Evolutionary conservation across 2,329 filamentous ascomycete species (phyloP).

Genomic region (Microdochium trichocladiopsis): DNA sequence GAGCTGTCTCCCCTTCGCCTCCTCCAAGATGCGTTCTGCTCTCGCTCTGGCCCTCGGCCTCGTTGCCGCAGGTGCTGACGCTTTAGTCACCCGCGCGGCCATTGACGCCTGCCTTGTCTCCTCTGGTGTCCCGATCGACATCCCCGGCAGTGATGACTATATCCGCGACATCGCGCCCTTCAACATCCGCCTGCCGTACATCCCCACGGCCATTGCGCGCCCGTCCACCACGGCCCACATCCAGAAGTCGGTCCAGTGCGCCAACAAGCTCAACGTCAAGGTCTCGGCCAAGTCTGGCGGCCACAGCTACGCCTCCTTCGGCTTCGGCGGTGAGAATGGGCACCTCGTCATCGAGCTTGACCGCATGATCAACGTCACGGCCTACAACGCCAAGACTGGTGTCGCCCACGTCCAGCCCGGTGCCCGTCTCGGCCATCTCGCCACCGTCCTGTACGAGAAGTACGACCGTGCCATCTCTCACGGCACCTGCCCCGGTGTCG

Average conservation of each 20-base stretch:
- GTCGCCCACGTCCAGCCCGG: conserved; percentile 34
- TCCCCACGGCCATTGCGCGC: conserved; percentile 31
- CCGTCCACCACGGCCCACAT: conserved; percentile 33
- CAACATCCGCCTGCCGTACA: conserved; percentile 18
- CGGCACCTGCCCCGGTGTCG: conserved; percentile 29
- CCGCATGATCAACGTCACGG: conserved; percentile 30
- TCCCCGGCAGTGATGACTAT: conserved; percentile 18
- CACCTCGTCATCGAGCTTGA: conserved; percentile 37
- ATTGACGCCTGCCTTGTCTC: conserved; percentile 17
- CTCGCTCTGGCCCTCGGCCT: neutral
- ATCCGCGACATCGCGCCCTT: conserved; percentile 16
- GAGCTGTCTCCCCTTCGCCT: neutral
- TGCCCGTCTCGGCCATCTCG: conserved; percentile 32
- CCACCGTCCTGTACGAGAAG: conserved; percentile 21
- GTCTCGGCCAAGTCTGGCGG: conserved; percentile 39
- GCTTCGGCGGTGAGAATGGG: conserved; percentile 36
- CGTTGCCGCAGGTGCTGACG: neutral
- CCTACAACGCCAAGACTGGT: conserved; percentile 25
- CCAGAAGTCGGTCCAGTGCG: conserved; percentile 34
- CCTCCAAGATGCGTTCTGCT: neutral
- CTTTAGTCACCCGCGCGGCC: conserved; percentile 9
- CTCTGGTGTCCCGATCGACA: conserved; percentile 13
- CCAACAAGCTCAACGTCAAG: conserved; percentile 28
- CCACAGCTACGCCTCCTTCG: conserved; percentile 40
- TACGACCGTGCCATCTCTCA: conserved; percentile 22